Base-by-base conservation (phyloP, 768 basidiomycete genomes). In the Rhodotorula sphaerocarpa region DNA sequence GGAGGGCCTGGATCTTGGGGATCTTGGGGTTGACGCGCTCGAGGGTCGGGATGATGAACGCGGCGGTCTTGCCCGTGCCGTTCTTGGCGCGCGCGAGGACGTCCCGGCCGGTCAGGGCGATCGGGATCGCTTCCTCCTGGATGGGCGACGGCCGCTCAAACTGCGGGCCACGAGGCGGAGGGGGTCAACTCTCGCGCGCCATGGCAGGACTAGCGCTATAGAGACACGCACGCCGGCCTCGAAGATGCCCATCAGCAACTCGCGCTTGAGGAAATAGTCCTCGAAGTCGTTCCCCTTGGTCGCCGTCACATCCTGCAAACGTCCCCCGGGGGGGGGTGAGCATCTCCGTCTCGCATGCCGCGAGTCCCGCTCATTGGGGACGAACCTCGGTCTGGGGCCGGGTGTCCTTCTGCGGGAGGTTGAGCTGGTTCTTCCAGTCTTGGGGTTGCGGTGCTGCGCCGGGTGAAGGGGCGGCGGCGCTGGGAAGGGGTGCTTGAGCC, bases 221-320 rank as follows among this genome's bases (percentile, higher is more conserved):
- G 28, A 6, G 33, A 16, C 15, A 58, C 65, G 41, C 55, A 78
- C 77, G 60, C 93, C 93, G 70, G 92, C 95, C 78, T 96, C 91
- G 72, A 92, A 99, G 76, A 97, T 95, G 73, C 93, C 93, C 93
- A 99, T 97, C 75, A 99, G 84, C 65, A 99, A 84, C 78, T 97
- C 93, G 70, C 72, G 62, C 61, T 73, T 74, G 41, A 74, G 65
- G 55, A 70, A 71, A 56, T 72, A 73, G 58, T 73, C 90, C 78
- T 99, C 95, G 69, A 95, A 99, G 74, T 96, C 91, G 71, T 84
- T 80, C 65, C 93, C 93, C 77, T 90, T 88, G 31, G 90, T 93
- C 6, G 85, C 85, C 31, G 86, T 88, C 61, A 99, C 93, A 79
- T 99, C 93, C 79, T 80, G 67, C 46, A 14, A 25, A 42, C 27